A percentile compares a stretch with the other conserved stretches of the same genome.
Conservation (phyloP, 106 monocot genomes). For the Iris macrosiphon region DNA sequence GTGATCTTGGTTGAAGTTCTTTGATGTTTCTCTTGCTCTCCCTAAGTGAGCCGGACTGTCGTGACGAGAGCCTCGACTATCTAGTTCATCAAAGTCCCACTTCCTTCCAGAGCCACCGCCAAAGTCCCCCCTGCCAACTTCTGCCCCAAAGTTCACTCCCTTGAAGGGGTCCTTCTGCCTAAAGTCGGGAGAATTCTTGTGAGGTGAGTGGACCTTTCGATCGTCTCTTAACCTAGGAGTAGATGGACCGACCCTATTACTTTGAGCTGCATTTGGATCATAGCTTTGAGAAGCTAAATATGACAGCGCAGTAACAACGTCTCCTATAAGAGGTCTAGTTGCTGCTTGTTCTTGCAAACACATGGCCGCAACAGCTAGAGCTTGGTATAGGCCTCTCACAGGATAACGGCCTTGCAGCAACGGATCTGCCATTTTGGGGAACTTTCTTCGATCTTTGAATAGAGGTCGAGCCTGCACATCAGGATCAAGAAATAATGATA, state of each 20-base stretch:
- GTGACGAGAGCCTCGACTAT: background rate
- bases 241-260: conserved; percentile 23
- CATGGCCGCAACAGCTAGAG: conserved; percentile 73
- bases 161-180: conserved; percentile 16
- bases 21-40: conserved; percentile 9
- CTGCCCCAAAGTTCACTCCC: conserved; percentile 18
- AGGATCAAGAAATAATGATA: background rate
- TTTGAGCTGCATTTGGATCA: conserved; percentile 47
- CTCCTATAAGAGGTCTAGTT: conserved; percentile 59
- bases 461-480: conserved; percentile 53
- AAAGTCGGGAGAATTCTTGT: conserved; percentile 36
- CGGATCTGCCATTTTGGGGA: conserved; percentile 72
- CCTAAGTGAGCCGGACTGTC: conserved; percentile 13
- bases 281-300: conserved; percentile 63
- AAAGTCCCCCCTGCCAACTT: conserved; percentile 20
- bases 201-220: conserved; percentile 25
- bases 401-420: conserved; percentile 56
- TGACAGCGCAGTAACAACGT: conserved; percentile 65
- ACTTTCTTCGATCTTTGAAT: conserved; percentile 64
- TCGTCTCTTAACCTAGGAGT: conserved; percentile 33
- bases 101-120: conserved; percentile 31
- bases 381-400: conserved; percentile 69
- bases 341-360: conserved; percentile 76
- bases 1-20: conserved; percentile 7
- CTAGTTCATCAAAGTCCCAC: conserved; percentile 29